phyloP scores from a whole-genome alignment of 2,329 filamentous ascomycete species.

The Aspergillus sp. region DNA sequence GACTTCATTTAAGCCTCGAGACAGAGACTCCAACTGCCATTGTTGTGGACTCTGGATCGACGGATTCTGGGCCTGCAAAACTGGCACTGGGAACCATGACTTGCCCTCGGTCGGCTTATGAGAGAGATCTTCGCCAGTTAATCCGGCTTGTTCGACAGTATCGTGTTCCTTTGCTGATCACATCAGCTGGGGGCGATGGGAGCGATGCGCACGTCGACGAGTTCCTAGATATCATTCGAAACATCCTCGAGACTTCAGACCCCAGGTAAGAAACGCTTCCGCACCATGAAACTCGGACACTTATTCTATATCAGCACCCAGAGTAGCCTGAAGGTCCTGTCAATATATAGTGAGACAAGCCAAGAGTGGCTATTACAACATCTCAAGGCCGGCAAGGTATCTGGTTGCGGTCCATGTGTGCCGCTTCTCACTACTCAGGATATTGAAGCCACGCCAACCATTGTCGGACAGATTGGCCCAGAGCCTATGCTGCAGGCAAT shows the following conservation, averaged over 20 bases:
- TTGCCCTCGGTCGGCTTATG: background rate
- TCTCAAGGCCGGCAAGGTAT: background rate
- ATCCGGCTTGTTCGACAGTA: background rate
- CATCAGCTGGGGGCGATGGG: background rate
- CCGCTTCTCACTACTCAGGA: background rate
- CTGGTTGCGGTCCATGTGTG: background rate
- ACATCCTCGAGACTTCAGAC: background rate
- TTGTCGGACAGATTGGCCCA: background rate
- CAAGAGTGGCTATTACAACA: background rate
- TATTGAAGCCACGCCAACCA: background rate
- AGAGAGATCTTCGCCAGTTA: background rate
- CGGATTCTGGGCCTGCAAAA: background rate
- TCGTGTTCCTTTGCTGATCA: background rate
- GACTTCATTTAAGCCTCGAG: background rate
- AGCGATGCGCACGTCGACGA: background rate
- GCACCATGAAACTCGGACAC: no score
- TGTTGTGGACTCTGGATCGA: background rate
- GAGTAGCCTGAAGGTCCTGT: background rate
- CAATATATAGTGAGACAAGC: background rate
- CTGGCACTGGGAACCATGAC: background rate
- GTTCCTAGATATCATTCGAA: background rate
- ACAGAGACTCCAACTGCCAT: background rate
- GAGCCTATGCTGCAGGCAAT: background rate
- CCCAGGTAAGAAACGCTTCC: background rate
- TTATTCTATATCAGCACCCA: background rate